Conservation (phyloP, 495 filamentous ascomycete species). For the Neurospora pannonica region DNA sequence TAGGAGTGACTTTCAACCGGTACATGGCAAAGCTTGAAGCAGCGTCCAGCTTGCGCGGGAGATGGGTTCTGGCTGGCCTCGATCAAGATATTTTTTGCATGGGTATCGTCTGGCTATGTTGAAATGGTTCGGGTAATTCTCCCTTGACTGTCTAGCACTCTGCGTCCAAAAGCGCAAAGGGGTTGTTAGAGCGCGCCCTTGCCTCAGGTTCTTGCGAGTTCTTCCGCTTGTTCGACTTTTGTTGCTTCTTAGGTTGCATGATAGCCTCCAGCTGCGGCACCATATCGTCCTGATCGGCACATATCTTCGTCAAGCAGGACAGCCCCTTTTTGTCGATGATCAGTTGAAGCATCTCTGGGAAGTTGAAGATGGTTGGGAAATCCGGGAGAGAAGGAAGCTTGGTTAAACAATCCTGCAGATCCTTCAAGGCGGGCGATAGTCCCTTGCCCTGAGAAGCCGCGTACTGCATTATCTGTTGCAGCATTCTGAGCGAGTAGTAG, state of each 20-base stretch:
- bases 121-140: not conserved
- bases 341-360: slow-evolving; percentile 7
- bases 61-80: too few relatives aligned
- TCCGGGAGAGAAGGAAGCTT: slow-evolving; percentile 11
- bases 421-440: not conserved
- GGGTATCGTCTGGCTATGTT: not conserved
- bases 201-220: not conserved
- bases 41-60: too few relatives aligned
- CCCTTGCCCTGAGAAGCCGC: not conserved
- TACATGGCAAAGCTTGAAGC: not conserved
- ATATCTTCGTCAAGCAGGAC: slow-evolving; percentile 5
- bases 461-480: slow-evolving; percentile 44
- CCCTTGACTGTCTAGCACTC: not conserved
- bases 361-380: slow-evolving; percentile 10
- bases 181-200: not conserved
- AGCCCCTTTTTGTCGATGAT: slow-evolving; percentile 8
- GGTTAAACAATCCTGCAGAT: not conserved
- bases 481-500: slow-evolving; percentile 57
- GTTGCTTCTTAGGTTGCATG: not conserved
- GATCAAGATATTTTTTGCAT: too few relatives aligned
- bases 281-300: slow-evolving; percentile 5
- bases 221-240: not conserved
- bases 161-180: not conserved
- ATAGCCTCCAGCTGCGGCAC: slow-evolving; percentile 9
- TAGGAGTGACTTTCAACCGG: not conserved